Conservation (phyloP, 495 filamentous ascomycete genomes). For the Umbilicaria muhlenbergii region DNA sequence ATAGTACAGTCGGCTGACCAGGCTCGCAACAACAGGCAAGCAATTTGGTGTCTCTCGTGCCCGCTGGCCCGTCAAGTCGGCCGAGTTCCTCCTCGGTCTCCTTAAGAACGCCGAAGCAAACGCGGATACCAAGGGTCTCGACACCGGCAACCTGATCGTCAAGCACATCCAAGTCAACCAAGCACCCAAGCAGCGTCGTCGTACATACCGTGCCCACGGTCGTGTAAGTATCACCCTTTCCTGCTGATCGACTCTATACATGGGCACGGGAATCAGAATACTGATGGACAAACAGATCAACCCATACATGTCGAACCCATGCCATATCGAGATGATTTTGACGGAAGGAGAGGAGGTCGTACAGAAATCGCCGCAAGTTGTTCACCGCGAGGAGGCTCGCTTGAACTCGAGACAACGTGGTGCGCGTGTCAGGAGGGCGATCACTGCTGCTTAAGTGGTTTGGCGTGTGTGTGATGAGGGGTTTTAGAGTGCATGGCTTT, state of each 20-base stretch:
- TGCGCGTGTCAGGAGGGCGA: conserved; percentile 57
- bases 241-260: neutral
- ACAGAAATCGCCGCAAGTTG: conserved; percentile 54
- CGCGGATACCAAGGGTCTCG: conserved; percentile 96
- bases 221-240: conserved; percentile 54
- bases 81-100: conserved; percentile 89
- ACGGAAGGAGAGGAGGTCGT: conserved; percentile 90
- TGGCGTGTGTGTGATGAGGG: neutral
- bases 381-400: conserved; percentile 40
- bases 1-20: neutral
- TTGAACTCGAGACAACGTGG: conserved; percentile 84
- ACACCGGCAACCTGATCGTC: conserved; percentile 88
- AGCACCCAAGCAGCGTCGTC: conserved; percentile 92
- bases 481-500: no score
- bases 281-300: conserved; percentile 55
- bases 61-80: conserved; percentile 98
- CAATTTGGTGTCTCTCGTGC: conserved; percentile 92
- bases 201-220: conserved; percentile 99
- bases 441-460: conserved; percentile 57
- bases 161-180: conserved; percentile 99
- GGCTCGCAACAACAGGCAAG: conserved; percentile 50
- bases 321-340: conserved; percentile 98
- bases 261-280: neutral
- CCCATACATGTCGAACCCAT: conserved; percentile 99
- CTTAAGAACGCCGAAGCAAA: conserved; percentile 99